Base-by-base conservation (phyloP, 345 rosid species). In the Hibiscus tridactylites region DNA sequence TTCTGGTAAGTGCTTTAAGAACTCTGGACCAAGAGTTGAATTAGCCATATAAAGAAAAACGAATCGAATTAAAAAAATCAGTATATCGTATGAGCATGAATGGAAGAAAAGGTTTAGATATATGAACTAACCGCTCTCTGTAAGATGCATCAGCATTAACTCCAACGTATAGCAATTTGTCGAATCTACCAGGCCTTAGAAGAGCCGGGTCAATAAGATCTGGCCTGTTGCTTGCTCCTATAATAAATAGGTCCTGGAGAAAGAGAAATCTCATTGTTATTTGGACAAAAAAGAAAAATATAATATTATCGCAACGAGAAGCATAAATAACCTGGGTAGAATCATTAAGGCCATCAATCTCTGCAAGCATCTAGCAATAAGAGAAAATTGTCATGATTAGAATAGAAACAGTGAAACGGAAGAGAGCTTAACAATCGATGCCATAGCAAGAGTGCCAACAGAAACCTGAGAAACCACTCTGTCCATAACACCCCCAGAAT, bases 401-500 rank as follows among this genome's bases (percentile, higher is more conserved):
- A 21, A 21, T 21, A 21, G 58, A 11, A 53, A 71, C 17, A 9
- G 10, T 35, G 3, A 28, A 62, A 68, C 62, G 9, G 8, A 61
- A 42, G 61, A 26, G 61, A 71, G 17, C 49, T 44, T 65, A 33
- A 5, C 37, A 33, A 39, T 7, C 29, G 11, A 78, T 68, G 68
- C 24, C 11, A 53, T 9, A 49, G 65, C 21, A 73, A 37, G 61
- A 46, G 8, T 49, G 70, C 85, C 74, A 56, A 1, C 81, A 28
- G 2, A 53, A 16, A 88, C 96, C 90, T 90, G 97, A 75, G 99
- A 95, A 77, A 95, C 99, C 63, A 95, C 99, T 83, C 97, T 81
- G 67, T 95, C 99, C 99, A 95, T 95, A 35, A 95, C 97, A 73
- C 97, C 99, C 58, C 99, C 97, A 17, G 97, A 95, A 84, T 95